phyloP scores from a whole-genome alignment of 1,284 basidiomycete genomes.

The Cryptococcus sp. region DNA sequence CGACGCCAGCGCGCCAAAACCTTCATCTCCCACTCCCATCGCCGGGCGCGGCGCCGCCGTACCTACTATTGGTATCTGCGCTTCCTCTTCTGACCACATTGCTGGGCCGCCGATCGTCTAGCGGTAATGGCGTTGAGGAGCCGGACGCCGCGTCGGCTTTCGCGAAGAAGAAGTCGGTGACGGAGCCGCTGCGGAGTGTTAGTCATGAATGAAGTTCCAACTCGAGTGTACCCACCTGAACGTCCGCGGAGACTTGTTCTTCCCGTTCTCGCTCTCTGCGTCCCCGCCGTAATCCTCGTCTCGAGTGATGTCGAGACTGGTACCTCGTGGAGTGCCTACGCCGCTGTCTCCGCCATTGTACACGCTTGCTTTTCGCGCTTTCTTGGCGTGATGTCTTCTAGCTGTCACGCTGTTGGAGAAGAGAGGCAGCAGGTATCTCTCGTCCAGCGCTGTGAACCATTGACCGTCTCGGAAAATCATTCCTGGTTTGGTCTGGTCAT shows the following conservation, averaged over 20 bases:
- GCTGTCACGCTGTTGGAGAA: slow-evolving; percentile 94
- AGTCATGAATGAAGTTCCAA: background rate
- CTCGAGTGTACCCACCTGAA: slow-evolving; percentile 45
- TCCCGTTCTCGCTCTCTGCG: slow-evolving; percentile 51
- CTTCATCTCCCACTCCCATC: background rate
- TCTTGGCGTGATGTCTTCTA: slow-evolving; percentile 78
- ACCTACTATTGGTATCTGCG: background rate
- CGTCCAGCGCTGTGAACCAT: slow-evolving; percentile 96
- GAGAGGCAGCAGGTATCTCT: slow-evolving; percentile 88
- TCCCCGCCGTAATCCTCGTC: slow-evolving; percentile 32
- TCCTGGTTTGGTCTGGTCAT: slow-evolving; percentile 30
- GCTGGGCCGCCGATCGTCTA: slow-evolving; percentile 11
- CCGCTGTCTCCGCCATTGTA: slow-evolving; percentile 36
- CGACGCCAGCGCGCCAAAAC: background rate
- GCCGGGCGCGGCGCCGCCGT: background rate
- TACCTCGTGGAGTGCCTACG: slow-evolving; percentile 30
- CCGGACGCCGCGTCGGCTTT: slow-evolving; percentile 19
- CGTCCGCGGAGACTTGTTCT: slow-evolving; percentile 47
- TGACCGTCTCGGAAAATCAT: slow-evolving; percentile 64
- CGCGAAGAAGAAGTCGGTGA: slow-evolving; percentile 36
- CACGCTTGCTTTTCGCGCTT: slow-evolving; percentile 54
- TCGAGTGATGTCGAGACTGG: slow-evolving; percentile 34
- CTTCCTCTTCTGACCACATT: background rate
- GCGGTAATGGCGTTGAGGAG: slow-evolving; percentile 6
- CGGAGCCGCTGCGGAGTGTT: slow-evolving; percentile 23